Evolutionary conservation across 2,329 filamentous ascomycete genomes (phyloP), one percentile per base, ranked within the genome.

Genomic region (Fusarium ramigenum): DNA sequence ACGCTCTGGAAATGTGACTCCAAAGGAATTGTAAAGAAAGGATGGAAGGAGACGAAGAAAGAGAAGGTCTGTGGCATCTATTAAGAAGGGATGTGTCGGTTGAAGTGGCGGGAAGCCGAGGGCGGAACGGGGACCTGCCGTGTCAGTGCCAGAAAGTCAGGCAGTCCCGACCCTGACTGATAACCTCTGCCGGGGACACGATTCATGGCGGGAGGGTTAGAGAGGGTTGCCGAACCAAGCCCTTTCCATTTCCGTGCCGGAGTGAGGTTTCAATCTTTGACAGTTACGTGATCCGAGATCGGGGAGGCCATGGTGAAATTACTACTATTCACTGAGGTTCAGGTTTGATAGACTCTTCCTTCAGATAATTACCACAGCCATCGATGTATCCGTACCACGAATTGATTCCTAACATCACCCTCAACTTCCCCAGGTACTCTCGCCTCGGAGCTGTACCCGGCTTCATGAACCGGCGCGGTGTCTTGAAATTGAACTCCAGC

Each of bases 401-500:
- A 63, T 60, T 60, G 57, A 68, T 66, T 60, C 68, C 63, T 60
- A 21, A 44, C 53, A 54, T 60, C n/a, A 61, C 37, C 60, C 52
- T 67, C 56, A 59, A 14, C 32, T 50, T n/a, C 68, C 43, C 56
- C 67, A 72, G 46, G 50, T 69, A 66, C 30, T 50, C 44, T 69
- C 42, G 54, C 46, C 60, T 60, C 49, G 54, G 52, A 72, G 59
- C 67, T 43, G 63, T 62, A 70, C 69, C 63, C 63, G 63, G 59
- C 63, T 46, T 63, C 52, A 62, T 54, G 59, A 54, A 63, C 66
- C 44, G 70, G 60, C 32, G 37, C 40, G 28, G 44, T 66, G 73
- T 56, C 61, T 74, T 72, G 69, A 78, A 77, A 78, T 78, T 70
- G 61, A 43, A 15, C 30, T 9, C 25, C 49, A 61, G 30, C 66